Evolutionary conservation across 148 eudicot species (phyloP).

Genomic region (Linanthus parryae): DNA sequence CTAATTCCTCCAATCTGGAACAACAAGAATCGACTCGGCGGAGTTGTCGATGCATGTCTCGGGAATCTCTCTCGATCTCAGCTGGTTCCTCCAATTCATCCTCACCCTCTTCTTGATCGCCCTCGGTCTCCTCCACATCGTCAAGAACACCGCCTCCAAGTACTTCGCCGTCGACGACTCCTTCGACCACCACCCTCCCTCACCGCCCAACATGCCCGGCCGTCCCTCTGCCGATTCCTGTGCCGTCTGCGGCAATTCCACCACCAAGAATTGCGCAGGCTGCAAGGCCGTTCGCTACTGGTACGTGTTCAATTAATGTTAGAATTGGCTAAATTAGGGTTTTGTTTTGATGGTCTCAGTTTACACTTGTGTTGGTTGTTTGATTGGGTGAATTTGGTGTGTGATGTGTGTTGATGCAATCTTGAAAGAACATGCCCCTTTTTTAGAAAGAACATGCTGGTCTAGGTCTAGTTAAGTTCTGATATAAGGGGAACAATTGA

Average conservation of each 20-base stretch:
- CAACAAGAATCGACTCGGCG: constrained; percentile 11
- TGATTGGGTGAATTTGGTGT: not conserved
- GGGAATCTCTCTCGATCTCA: constrained; percentile 37
- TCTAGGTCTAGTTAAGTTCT: not conserved
- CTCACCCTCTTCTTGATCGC: constrained; percentile 29
- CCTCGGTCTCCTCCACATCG: constrained; percentile 36
- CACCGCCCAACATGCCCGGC: not conserved
- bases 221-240: constrained; percentile 22
- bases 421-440: not conserved
- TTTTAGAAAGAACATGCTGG: not conserved
- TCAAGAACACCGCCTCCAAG: constrained; percentile 59
- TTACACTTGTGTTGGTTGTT: not conserved
- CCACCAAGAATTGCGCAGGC: constrained; percentile 44
- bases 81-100: constrained; percentile 44
- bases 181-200: not conserved
- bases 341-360: too few species aligned
- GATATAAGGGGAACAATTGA: too few species aligned
- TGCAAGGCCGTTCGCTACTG: constrained; percentile 73
- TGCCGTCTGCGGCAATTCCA: constrained; percentile 37
- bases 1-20: too few species aligned
- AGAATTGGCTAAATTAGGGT: too few species aligned
- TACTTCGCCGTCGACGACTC: constrained; percentile 44
- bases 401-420: not conserved
- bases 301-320: constrained; percentile 40
- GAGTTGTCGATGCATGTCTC: constrained; percentile 63